phyloP scores from a whole-genome alignment of 257 asterid genomes.

The Datura wrightii region DNA sequence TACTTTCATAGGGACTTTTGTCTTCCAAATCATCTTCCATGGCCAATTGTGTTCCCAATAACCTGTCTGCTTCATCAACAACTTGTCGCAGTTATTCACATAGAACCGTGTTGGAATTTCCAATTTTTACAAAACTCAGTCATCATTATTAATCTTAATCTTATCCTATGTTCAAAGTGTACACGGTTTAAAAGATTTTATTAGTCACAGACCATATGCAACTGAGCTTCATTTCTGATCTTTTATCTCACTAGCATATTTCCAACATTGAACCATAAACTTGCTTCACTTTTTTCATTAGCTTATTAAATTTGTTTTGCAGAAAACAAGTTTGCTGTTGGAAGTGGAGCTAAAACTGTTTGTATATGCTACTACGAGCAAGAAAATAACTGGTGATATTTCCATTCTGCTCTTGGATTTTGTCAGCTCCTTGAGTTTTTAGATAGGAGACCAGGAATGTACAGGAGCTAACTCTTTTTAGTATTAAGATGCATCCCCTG shows the following conservation, averaged over 20 bases:
- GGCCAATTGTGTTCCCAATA: no score
- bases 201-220: not conserved
- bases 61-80: no score
- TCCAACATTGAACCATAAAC: slow-evolving; percentile 1
- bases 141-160: slow-evolving; percentile 2
- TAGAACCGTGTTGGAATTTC: not conserved
- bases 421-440: slow-evolving; percentile 11
- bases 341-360: slow-evolving; percentile 99
- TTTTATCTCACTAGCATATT: not conserved
- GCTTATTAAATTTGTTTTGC: slow-evolving; percentile 38
- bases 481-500: not conserved
- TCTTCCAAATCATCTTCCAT: no score
- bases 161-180: not conserved
- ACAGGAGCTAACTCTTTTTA: slow-evolving; percentile 20
- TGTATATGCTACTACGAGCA: slow-evolving; percentile 98
- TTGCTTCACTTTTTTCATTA: slow-evolving; percentile 32
- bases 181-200: not conserved
- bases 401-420: not conserved
- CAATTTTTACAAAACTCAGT: not conserved
- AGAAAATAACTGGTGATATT: slow-evolving; percentile 90
- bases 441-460: not conserved
- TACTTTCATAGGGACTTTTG: no score
- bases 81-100: no score
- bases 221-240: slow-evolving; percentile 9
- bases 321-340: slow-evolving; percentile 99